phyloP scores from a whole-genome alignment of 306 rosid species.

The Pterocarpus santalinus region DNA sequence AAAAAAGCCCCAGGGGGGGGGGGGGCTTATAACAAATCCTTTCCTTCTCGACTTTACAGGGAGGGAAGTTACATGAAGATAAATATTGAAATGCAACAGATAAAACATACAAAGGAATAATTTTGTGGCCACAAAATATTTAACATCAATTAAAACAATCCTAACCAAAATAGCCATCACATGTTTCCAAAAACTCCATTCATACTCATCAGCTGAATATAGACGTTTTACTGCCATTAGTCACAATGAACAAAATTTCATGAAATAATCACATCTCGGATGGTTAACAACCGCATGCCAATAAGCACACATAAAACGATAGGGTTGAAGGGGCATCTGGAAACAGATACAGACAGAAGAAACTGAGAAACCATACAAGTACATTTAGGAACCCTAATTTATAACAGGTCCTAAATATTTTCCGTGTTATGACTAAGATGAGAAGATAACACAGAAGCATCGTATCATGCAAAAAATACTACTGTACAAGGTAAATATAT shows the following conservation, averaged over 20 bases:
- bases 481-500: not conserved
- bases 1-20: too few species aligned
- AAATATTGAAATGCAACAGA: conserved; percentile 1
- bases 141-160: not conserved
- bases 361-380: not conserved
- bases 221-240: not conserved
- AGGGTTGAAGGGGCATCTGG: too few species aligned
- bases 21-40: not conserved
- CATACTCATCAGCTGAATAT: not conserved
- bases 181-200: not conserved
- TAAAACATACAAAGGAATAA: not conserved
- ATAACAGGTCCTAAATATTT: conserved; percentile 5
- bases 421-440: not conserved
- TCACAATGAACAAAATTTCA: not conserved
- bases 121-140: not conserved
- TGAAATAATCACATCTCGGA: not conserved
- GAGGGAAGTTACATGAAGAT: not conserved
- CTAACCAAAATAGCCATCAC: not conserved
- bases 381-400: not conserved
- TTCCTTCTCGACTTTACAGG: not conserved
- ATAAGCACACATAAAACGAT: not conserved
- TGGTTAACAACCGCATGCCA: not conserved
- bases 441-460: not conserved
- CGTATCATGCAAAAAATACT: not conserved
- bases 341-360: not conserved